Evolutionary conservation across 257 asterid genomes (phyloP).

Genomic region (Nicotiana tabacum): DNA sequence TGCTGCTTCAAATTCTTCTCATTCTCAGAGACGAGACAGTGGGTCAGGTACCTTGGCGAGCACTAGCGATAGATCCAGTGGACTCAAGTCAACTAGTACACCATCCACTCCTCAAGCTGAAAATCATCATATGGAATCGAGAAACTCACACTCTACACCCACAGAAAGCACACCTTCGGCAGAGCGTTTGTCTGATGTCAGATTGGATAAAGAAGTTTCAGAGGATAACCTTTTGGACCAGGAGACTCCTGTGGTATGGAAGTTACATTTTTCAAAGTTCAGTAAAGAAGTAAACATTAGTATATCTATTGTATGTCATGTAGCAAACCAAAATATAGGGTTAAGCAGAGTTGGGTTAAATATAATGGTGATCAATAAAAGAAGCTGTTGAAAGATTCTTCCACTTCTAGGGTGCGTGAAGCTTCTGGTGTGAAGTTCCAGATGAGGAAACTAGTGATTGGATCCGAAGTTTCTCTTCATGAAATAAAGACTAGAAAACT

Average conservation of each 20-base stretch:
- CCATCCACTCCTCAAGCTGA: constrained; percentile 94
- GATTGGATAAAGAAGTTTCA: constrained; percentile 44
- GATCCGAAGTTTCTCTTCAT: background rate
- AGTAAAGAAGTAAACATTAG: background rate
- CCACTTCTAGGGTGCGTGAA: background rate
- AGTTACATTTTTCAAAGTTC: background rate
- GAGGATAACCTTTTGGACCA: constrained; percentile 61
- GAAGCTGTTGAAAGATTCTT: background rate
- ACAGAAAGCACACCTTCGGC: constrained; percentile 64
- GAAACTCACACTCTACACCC: constrained; percentile 55
- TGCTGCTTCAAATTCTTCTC: constrained; percentile 9
- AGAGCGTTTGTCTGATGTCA: constrained; percentile 50
- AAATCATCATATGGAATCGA: constrained; percentile 60
- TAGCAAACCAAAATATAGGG: background rate
- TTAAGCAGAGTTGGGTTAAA: background rate
- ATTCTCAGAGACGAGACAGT: constrained; percentile 69
- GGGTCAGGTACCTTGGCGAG: constrained; percentile 72
- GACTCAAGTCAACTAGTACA: constrained; percentile 70
- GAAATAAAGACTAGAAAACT: background rate
- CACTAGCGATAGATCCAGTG: constrained; percentile 93
- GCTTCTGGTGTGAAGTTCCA: background rate
- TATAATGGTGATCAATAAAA: background rate
- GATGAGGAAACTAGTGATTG: constrained; percentile 1
- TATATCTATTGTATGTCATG: background rate
- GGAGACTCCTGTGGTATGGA: constrained; percentile 71